Evolutionary conservation across 225 moss, liverwort and hornwort genomes (phyloP), one percentile per base, ranked within the genome.

Genomic region (Anthoceros angustus): DNA sequence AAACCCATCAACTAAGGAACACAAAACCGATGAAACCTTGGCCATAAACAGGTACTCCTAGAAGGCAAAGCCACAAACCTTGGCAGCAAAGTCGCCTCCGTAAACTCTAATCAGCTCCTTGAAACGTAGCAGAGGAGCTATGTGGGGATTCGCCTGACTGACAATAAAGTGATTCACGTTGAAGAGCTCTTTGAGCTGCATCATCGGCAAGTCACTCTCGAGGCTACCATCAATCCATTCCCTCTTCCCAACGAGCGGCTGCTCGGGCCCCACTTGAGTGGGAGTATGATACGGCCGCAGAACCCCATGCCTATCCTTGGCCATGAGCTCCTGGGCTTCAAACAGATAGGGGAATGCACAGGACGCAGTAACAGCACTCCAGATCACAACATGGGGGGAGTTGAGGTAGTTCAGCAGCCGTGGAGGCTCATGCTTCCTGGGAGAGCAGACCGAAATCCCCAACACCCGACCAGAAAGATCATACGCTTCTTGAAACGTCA

Each of bases 81-180:
- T 98, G 41, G 87, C 92, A 65, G 98, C 98, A 63, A 98, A 98
- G 69, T 89, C 81, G 63, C 98, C 98, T 68, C 98, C 98, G 55
- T 84, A 83, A n/a, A 80, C 84, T 74, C 98, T 85, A 25, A 85
- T 86, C 55, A 86, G 63, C 49, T 98, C 98, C 74, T 98, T 98
- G 62, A 92, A 70, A 41, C 98, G 82, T 73, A 98, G 75, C 63
- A 92, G 82, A 7, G 92, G 98, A 67, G 98, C 86, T 70, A 99
- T 99, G 64, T 99, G 98, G 62, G 98, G 98, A 77, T 99, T 99
- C 21, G 98, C 92, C 74, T 99, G 98, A 79, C 98, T 99, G 71
- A 99, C 98, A 40, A 99, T 87, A 38, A 89, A 99, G 80, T 99
- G 98, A 72, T 99, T 99, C 18, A 99, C 98, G 70, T 99, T 99